phyloP scores from a whole-genome alignment of 1,284 basidiomycete species.

The Boletellus deceptivus region DNA sequence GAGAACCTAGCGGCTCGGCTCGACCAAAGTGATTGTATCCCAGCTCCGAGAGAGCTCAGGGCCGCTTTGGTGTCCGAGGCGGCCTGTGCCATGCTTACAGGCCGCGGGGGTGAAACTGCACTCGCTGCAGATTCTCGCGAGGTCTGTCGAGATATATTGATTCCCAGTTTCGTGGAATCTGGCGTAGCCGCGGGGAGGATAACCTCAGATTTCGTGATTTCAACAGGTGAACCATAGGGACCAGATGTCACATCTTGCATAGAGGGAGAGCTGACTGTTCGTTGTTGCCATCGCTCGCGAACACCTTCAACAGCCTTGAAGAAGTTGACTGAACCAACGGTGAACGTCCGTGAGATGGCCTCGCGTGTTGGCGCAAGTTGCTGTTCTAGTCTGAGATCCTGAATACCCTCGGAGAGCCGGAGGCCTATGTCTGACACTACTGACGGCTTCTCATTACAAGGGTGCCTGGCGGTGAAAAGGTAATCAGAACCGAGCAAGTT shows the following conservation, averaged over 20 bases:
- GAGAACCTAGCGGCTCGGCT: slow-evolving; percentile 40
- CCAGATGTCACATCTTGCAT: slow-evolving; percentile 26
- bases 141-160: slow-evolving; percentile 32
- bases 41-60: slow-evolving; percentile 51
- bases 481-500: slow-evolving; percentile 8
- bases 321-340: slow-evolving; percentile 74
- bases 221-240: slow-evolving; percentile 39
- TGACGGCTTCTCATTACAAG: slow-evolving; percentile 85
- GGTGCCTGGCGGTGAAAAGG: slow-evolving; percentile 54
- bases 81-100: slow-evolving; percentile 33
- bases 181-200: slow-evolving; percentile 29
- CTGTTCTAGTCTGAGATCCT: slow-evolving; percentile 87
- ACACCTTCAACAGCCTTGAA: slow-evolving; percentile 88
- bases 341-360: slow-evolving; percentile 74
- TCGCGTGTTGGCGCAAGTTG: slow-evolving; percentile 87
- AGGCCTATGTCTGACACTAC: slow-evolving; percentile 87
- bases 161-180: slow-evolving; percentile 22
- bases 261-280: slow-evolving; percentile 39
- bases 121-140: slow-evolving; percentile 29
- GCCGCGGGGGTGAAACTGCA: slow-evolving; percentile 25
- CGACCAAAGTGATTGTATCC: slow-evolving; percentile 62
- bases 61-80: slow-evolving; percentile 38
- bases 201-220: slow-evolving; percentile 48
- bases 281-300: slow-evolving; percentile 65
- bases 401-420: slow-evolving; percentile 84